Evolutionary conservation across 441 rosid species (phyloP), one percentile per base, ranked within the genome.

Genomic region (Croton laevigatus): DNA sequence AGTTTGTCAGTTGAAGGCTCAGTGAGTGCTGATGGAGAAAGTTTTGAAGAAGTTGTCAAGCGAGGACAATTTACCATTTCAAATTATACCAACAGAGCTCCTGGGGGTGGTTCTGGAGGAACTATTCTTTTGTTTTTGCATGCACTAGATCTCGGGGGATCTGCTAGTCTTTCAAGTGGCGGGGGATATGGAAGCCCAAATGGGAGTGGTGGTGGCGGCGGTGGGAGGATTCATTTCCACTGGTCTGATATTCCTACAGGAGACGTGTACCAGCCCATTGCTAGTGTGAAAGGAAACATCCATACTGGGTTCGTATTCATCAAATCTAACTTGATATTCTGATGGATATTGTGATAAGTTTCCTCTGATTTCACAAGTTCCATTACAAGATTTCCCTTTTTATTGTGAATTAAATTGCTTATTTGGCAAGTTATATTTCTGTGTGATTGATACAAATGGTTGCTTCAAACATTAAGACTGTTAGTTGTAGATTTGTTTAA

Each of bases 41-140:
- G 89, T 80, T 83, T 81, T 72, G 76, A 75, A 73, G 78, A 68
- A 76, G 71, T 68, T 71, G 59, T 76, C 37, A 37, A 68, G 77
- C 64, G 60, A 65, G 74, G 82, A 69, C 40, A 78, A 38, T 58
- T 54, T 60, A 48, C 76, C 66, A 34, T 70, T 38, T 66, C 20
- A 40, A 68, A 87, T 72, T 75, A 66, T 67, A 80, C 85, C 57
- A 72, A 23, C 70, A 72, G 83, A 52, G 87, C 83, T 74, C 95
- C 98, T 67, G 99, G 98, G 32, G 99, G 98, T 78, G 99, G 97
- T 74, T 92, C 99, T 53, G 99, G 99, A 60, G 99, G 99, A 82
- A 86, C 97, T 61, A 76, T 96, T 58, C 89, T 96, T 73, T 65
- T 94, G 80, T 96, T 96, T 80, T 76, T 94, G 83, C 87, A 78